Base-by-base conservation (phyloP, 2,329 filamentous ascomycete species). In the Curvularia sp. region DNA sequence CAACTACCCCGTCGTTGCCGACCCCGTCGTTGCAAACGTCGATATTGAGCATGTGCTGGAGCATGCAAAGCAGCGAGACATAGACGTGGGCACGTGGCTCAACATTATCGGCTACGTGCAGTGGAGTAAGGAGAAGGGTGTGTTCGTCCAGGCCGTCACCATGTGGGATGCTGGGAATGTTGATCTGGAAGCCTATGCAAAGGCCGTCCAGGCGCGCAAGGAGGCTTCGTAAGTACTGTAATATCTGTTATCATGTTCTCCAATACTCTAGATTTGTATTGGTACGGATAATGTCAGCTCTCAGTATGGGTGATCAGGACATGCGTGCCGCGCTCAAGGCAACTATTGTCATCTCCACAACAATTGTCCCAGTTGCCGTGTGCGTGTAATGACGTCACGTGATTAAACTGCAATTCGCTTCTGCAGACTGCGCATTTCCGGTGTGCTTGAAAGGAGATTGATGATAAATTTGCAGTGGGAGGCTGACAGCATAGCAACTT, bases 31-130 rank as follows among this genome's bases (percentile, higher is more conserved):
- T 48, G 89, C 86, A 1, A 73, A 81, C 36, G 90, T 96, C 34
- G 86, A 95, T 69, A 83, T 96, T 58, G 83, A 86, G 51, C 85
- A 93, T 63, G 77, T 96, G 2, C 82, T 96, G 5, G 84, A 88
- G 68, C 83, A 80, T 9, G 78, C 95, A 57, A 86, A 84, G 19
- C 78, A 83, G 21, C 83, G 88, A 55, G 82, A 90, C 49, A 83
- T 90, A 51, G 83, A 87, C 49, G 79, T 90, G 25, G 94, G 94
- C n/a, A 84, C 89, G 59, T 97, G 93, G 93, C 78, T 97, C 49
- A 96, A 97, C 73, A 83, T 97, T 3, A 86, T 97, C 64, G 94
- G 93, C 5, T 96, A 96, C 74, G 81, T 93, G 53, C 68, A 73
- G 48, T 67, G 59, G 12, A 56, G 61, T 9, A 64, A 65, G 30